Base-by-base conservation (phyloP, 148 eudicot genomes). In the Diospyros lotus region DNA sequence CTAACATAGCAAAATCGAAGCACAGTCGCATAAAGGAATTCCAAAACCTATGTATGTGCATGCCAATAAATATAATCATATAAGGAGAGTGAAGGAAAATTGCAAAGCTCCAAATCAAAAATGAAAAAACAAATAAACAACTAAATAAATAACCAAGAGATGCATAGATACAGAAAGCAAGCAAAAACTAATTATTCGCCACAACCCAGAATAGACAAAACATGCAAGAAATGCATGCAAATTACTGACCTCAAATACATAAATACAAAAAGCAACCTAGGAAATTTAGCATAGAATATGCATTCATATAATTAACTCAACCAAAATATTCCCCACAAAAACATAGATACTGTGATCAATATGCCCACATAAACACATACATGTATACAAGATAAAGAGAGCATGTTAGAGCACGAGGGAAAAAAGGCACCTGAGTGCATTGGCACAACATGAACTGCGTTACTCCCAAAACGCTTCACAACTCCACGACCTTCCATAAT, bases 401-500 rank as follows among this genome's bases (percentile, higher is more conserved):
- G 42, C 48, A 8, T 12, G 12, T 15, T 39, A 28, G 45, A n/a
- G 6, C 38, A 67, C 4, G 54, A 53, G 52, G 61, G 39, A 75
- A 40, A 58, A 53, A 38, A 12, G 15, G 50, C 12, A 88, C 98
- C 98, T 84, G 97, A 90, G 78, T 94, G 98, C 76, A 84, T 78
- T 48, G 98, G 98, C 72, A 94, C 84, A 54, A 87, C 86, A 83
- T 86, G 96, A 53, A 82, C 86, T 65, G 87, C 78, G 9, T 72
- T 77, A 71, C 79, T 77, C 76, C 96, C 88, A 69, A 90, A 86
- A 72, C 75, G 79, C 85, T 90, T 94, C 28, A 84, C 77, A 11
- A 92, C 88, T 17, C 97, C 97, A 13, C 79, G 76, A 2, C 91
- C 93, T 64, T 88, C 86, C 86, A 82, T 73, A 70, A 94, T 83